A percentile compares a stretch with the other conserved stretches of the same genome.
These are phyloP conservation scores for Litchi chinensis DNA, from an alignment of 345 rosid genomes.

Conservation along the genomic window DNA sequence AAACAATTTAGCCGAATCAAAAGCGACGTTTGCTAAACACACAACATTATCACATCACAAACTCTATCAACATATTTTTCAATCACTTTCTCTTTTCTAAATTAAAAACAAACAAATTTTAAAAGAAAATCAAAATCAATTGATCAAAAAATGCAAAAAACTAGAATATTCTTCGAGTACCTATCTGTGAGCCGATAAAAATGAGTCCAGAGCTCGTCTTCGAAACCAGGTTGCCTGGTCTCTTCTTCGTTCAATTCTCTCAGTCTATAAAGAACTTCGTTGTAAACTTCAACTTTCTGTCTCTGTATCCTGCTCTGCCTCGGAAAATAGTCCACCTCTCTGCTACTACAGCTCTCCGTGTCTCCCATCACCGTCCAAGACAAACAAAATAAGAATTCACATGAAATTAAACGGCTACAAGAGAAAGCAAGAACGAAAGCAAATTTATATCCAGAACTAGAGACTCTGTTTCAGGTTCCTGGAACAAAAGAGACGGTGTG, in stretches of 20 bases:
- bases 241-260: constrained; percentile 41
- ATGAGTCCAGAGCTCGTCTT: constrained; percentile 66
- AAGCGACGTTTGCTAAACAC: neutral
- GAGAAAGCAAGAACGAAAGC: neutral
- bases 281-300: constrained; percentile 50
- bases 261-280: constrained; percentile 50
- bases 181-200: constrained; percentile 55
- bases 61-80: neutral
- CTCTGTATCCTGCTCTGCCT: constrained; percentile 40
- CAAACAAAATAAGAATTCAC: neutral
- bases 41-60: neutral
- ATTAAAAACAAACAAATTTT: neutral
- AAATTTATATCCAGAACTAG: neutral
- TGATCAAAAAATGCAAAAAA: no score
- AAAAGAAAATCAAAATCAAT: neutral
- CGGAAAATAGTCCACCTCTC: constrained; percentile 45
- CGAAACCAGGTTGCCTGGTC: constrained; percentile 45
- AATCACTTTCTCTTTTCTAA: no score
- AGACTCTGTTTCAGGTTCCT: neutral
- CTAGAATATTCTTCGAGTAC: constrained; percentile 24
- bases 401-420: neutral
- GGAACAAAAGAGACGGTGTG: neutral
- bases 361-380: constrained; percentile 39
- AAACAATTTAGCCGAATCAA: neutral
- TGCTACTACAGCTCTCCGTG: constrained; percentile 57